These are phyloP conservation scores for Aspergillus felis DNA, from an alignment of 2,329 filamentous ascomycete genomes.

Conservation along the genomic window DNA sequence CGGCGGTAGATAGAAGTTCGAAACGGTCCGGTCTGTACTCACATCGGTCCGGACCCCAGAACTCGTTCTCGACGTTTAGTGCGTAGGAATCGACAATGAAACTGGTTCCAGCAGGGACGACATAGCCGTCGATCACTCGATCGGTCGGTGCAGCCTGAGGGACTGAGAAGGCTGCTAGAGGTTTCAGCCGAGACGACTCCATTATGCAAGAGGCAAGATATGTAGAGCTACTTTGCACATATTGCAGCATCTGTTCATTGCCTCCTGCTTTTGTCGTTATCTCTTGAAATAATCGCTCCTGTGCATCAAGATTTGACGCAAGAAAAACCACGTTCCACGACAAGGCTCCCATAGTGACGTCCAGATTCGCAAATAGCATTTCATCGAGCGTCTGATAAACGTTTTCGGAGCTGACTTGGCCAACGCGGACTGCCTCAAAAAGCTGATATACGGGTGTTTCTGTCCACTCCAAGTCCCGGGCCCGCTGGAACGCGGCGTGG, in stretches of 20 bases:
- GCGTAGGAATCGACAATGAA: conserved; percentile 41
- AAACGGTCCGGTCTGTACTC: conserved; percentile 15
- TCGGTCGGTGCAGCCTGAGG: conserved; percentile 34
- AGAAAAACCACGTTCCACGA: background rate
- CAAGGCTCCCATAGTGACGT: conserved; percentile 31
- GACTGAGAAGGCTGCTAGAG: conserved; percentile 35
- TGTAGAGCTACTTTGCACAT: background rate
- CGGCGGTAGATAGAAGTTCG: background rate
- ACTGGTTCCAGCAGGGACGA: conserved; percentile 35
- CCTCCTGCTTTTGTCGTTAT: too few species aligned
- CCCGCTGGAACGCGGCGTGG: too few species aligned
- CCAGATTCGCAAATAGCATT: conserved; percentile 43
- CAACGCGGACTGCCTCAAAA: too few species aligned
- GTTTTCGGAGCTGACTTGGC: too few species aligned
- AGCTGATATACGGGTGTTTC: too few species aligned
- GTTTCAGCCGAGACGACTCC: conserved; percentile 18
- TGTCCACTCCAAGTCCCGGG: too few species aligned
- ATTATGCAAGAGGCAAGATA: conserved; percentile 22
- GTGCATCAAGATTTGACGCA: too few species aligned
- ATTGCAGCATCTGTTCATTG: background rate
- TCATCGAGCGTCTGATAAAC: conserved; percentile 35
- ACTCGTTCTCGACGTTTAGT: conserved; percentile 26
- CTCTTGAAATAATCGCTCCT: too few species aligned
- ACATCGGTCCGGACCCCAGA: conserved; percentile 12
- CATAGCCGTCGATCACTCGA: conserved; percentile 28